Evolutionary conservation across 495 filamentous ascomycete genomes (phyloP), one percentile per base, ranked within the genome.

Genomic region (Ramalina peruviana): DNA sequence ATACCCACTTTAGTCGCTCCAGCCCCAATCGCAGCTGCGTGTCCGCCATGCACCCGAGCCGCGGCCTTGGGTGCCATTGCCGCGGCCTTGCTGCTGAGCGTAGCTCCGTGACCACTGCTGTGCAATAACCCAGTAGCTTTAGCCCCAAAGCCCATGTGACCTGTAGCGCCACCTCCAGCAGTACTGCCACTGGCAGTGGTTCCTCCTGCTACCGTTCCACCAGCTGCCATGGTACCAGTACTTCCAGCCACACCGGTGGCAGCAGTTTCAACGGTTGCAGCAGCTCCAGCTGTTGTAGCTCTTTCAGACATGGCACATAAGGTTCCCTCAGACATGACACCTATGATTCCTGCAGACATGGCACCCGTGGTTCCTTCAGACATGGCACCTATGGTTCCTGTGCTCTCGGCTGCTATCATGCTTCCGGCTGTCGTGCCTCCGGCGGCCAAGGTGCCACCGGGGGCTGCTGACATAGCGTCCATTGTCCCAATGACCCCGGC

Each of bases 1-100:
- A 46, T 17, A 46, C 43, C 43, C 25, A 46, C 43, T 46, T 46
- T 46, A 9, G 43, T 17, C 9, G 43, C 43, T 6, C 43, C 43
- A 36, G 17, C 43, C 13, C 43, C 43, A 11, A 46, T 46, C 13
- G 43, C 43, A 46, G 26, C 43, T 23, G 43, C 43, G n/a, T 46
- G 43, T 9, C 43, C 43, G 16, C 43, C 13, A 33, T 46, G 43
- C 43, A 46, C 1, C 20, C 33, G 26, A 12, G 43, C 43, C 43
- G 17, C 43, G 20, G 43, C 43, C 40, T 41, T 41, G 16, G 40
- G 40, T 10, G 40, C 40, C 40, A 41, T 41, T 41, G 40, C 40
- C 9, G 12, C 40, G 15, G 40, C 40, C 15, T 41, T 41, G 12
- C 17, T 41, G 40, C 40, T 41, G 17, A 41, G 11, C 16, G 40